Conservation (phyloP, 768 basidiomycete genomes). For the Leccinellum albellum region DNA sequence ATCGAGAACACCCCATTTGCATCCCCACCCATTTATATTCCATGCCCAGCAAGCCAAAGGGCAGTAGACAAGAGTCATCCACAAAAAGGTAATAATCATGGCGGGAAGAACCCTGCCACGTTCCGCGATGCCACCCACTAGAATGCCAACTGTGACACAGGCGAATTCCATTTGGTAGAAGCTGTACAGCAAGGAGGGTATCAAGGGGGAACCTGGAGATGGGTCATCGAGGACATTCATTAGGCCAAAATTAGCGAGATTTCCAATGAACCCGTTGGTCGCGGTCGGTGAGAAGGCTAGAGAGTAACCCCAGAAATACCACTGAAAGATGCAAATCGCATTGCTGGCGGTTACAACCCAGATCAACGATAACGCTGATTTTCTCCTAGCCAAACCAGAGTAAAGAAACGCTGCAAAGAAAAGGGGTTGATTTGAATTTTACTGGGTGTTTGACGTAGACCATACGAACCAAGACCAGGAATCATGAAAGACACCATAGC, state of each 20-base stretch:
- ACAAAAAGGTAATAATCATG: slow-evolving; percentile 77
- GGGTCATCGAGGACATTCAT: slow-evolving; percentile 66
- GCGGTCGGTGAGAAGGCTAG: slow-evolving; percentile 79
- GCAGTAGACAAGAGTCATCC: slow-evolving; percentile 86
- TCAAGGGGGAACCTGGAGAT: slow-evolving; percentile 74
- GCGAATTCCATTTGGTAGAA: slow-evolving; percentile 89
- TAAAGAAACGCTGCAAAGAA: slow-evolving; percentile 58
- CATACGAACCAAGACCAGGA: slow-evolving; percentile 57
- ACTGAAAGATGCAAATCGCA: slow-evolving; percentile 74
- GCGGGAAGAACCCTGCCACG: slow-evolving; percentile 80
- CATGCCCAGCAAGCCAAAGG: slow-evolving; percentile 86
- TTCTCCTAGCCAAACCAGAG: slow-evolving; percentile 67
- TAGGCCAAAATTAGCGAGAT: slow-evolving; percentile 77
- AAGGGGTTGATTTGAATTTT: background rate
- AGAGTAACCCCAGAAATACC: slow-evolving; percentile 83
- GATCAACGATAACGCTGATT: slow-evolving; percentile 67
- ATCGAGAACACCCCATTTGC: slow-evolving; percentile 80
- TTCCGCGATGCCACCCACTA: slow-evolving; percentile 81
- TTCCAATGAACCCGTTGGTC: slow-evolving; percentile 73
- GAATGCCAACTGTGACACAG: slow-evolving; percentile 72
- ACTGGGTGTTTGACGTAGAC: background rate
- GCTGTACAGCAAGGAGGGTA: slow-evolving; percentile 79
- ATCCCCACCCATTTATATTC: slow-evolving; percentile 80
- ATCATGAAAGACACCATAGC: slow-evolving; percentile 77
- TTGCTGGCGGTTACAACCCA: slow-evolving; percentile 74